Evolutionary conservation across 1,284 basidiomycete genomes (phyloP), one percentile per base, ranked within the genome.

Genomic region (Gymnopus androsaceus): DNA sequence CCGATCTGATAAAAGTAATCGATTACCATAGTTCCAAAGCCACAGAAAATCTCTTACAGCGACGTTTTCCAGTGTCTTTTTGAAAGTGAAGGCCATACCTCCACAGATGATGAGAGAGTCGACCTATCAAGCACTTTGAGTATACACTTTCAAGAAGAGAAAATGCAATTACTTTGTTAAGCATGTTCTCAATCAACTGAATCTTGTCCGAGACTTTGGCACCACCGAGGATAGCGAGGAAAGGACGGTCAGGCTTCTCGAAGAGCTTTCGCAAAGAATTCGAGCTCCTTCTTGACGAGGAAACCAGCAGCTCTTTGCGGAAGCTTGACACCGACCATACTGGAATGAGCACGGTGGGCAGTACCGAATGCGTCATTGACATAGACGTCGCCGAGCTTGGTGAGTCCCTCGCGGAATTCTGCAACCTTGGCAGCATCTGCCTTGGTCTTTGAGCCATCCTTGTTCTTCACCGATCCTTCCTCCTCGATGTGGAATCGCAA

Each of bases 121-220:
- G 75, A 99, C 95, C 90, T 92, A 59, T 4, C n/a, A 36, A 17
- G 15, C n/a, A 11, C 33, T 34, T n/a, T 12, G 37, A 47, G 44
- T 41, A 56, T 42, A 60, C 19, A 4, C 4, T 19, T 54, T 28
- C 53, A 53, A 37, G 17, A 19, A 2, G 23, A 36, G 14, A 25
- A 15, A 30, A 25, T 6, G 44, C 21, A 31, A 36, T 25, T 5
- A 88, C 92, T 85, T 98, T 97, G 81, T 98, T 95, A 62, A 99
- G 83, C 92, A 99, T 92, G 80, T 98, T 98, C 69, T 99, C 96
- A 70, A 99, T 99, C 59, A 99, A 81, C 74, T 95, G 93, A 67
- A 99, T 98, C 81, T 99, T 99, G 78, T 99, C 96, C 33, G 95
- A 96, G 49, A 99, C 94, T 80, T 99, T 99, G 57, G 96, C 96